These are phyloP conservation scores for Zygosaccharomyces lentus DNA, from an alignment of 805 yeast genomes.

Conservation along the genomic window DNA sequence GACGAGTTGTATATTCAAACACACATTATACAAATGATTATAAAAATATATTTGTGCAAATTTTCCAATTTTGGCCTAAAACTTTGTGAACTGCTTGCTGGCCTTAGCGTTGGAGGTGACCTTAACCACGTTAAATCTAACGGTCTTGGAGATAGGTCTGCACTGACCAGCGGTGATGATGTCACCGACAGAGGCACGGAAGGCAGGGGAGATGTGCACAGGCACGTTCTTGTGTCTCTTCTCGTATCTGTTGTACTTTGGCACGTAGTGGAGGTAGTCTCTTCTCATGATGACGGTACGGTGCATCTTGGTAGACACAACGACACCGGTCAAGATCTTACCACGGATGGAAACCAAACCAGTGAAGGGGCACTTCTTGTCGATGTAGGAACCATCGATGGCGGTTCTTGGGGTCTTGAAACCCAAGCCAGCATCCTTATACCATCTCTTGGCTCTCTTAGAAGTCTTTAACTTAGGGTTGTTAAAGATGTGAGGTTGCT, in stretches of 20 bases:
- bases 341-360: conserved; percentile 99
- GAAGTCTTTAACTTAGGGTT: conserved; percentile 99
- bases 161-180: conserved; percentile 99
- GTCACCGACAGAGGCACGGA: conserved; percentile 99
- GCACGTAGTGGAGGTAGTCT: conserved; percentile 99
- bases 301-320: conserved; percentile 99
- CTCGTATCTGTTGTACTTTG: conserved; percentile 99
- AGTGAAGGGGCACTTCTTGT: conserved; percentile 99
- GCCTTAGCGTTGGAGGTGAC: conserved; percentile 83
- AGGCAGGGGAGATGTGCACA: conserved; percentile 99
- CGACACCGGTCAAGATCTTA: conserved; percentile 98
- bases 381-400: conserved; percentile 97
- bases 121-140: conserved; percentile 98
- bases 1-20: conserved; percentile 18
- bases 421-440: conserved; percentile 99
- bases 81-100: conserved; percentile 94
- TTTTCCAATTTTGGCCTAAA: conserved; percentile 49
- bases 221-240: conserved; percentile 99
- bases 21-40: conserved; percentile 31
- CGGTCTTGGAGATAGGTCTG: conserved; percentile 99
- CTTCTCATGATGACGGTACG: conserved; percentile 99
- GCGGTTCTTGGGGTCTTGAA: conserved; percentile 99
- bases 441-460: conserved; percentile 99
- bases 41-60: conserved; percentile 11
- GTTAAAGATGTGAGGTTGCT: conserved; percentile 99